A percentile compares a stretch with the other conserved stretches of the same genome.
phyloP scores from a whole-genome alignment of 2,329 filamentous ascomycete species.

The Aureobasidium sp. region DNA sequence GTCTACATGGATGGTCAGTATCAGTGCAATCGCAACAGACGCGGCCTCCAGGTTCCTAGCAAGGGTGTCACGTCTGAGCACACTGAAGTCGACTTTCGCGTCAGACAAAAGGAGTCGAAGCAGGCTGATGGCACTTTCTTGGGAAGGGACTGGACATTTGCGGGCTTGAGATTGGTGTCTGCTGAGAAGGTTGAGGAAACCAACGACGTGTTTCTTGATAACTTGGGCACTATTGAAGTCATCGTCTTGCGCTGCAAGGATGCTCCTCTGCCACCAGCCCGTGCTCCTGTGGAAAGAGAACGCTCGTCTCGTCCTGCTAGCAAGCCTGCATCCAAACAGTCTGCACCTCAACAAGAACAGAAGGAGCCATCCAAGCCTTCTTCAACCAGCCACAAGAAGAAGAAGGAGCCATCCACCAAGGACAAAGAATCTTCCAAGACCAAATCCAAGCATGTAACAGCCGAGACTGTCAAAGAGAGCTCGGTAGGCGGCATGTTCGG shows the following conservation, averaged over 20 bases:
- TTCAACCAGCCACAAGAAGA: neutral
- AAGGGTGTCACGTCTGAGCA: conserved; percentile 32
- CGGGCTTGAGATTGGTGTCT: conserved; percentile 48
- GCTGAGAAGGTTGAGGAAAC: conserved; percentile 41
- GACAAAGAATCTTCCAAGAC: conserved; percentile 14
- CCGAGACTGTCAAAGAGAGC: conserved; percentile 7
- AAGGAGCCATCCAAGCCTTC: neutral
- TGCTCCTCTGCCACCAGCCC: conserved; percentile 21
- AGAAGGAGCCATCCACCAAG: conserved; percentile 18
- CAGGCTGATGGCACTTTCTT: conserved; percentile 51
- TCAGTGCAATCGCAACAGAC: conserved; percentile 62
- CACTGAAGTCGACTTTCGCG: conserved; percentile 52
- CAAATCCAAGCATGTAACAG: neutral
- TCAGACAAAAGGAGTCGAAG: conserved; percentile 61
- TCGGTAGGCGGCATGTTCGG: conserved; percentile 31
- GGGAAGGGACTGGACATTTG: conserved; percentile 60
- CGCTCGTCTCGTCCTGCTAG: neutral
- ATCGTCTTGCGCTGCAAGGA: conserved; percentile 49
- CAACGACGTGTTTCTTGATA: conserved; percentile 35
- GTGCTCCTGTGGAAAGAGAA: conserved; percentile 6
- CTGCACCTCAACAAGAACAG: neutral
- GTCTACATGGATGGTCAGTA: conserved; percentile 65
- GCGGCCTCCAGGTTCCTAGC: conserved; percentile 42
- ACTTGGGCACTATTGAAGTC: conserved; percentile 55
- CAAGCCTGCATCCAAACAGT: conserved; percentile 13